Base-by-base conservation (phyloP, 2,329 filamentous ascomycete species). In the Xylariaceae sp. region DNA sequence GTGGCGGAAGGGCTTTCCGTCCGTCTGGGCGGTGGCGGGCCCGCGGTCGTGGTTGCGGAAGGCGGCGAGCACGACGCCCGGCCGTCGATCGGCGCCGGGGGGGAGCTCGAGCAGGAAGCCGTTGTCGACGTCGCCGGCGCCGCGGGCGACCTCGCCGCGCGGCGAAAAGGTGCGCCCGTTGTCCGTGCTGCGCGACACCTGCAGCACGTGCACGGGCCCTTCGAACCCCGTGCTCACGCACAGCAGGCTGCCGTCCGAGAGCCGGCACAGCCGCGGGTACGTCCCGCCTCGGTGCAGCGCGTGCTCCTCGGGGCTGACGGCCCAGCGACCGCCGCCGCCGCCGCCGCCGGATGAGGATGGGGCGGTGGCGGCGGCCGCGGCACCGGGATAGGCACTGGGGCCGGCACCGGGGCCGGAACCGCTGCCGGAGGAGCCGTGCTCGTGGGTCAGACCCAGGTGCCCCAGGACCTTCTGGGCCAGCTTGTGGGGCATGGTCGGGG, bases 1-100 rank as follows among this genome's bases (percentile, higher is more conserved):
- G 46, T 66, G 57, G 5, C 57, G 58, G 0, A 29, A 29, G 14
- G 54, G 54, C 16, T 39, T 44, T 13, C 43, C 53, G 3, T 55
- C 61, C n/a, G n/a, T n/a, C n/a, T n/a, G n/a, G n/a, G n/a, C n/a
- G n/a, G n/a, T n/a, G n/a, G n/a, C n/a, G 4, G 33, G 26, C 1
- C 33, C 42, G 22, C 57, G 46, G 25, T 61, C 58, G 36, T 68
- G 65, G 47, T 70, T 70, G 5, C 67, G 61, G 47, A 70, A 70
- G 0, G 67, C 66, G 1, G 60, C 67, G 0, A 70, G 54, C 7
- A 44, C 29, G n/a, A n/a, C n/a, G n/a, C n/a, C n/a, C n/a, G n/a
- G n/a, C n/a, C 3, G 23, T 22, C 7, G 43, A 35, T n/a, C 13
- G 27, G 13, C 16, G 5, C 7, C 27, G 7, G 51, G 46, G 2